Evolutionary conservation across 78 protist species (phyloP), one percentile per base, ranked within the genome.

Genomic region (Isochrysis galbana): DNA sequence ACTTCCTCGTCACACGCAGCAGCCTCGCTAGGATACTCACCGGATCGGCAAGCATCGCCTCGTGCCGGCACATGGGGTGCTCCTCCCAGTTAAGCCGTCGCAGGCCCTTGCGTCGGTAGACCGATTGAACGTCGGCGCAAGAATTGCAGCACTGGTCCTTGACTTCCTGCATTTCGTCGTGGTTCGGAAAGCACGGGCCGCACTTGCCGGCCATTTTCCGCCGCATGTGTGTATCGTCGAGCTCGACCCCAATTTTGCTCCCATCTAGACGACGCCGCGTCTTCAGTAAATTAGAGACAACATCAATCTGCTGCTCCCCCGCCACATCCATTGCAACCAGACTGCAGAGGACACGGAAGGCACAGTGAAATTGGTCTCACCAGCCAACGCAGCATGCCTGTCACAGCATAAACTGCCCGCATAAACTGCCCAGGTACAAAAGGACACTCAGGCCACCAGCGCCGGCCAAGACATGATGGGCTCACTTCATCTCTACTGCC

Each of bases 221-320:
- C 41, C 47, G 25, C 89, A 90, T 10, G 82, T 34, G 39, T 47
- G 10, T 32, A 32, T 90, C 87, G 25, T 70, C 83, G 92, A 39
- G 45, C 72, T 47, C 82, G 5, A 36, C 25, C 41, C 41, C 47
- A 67, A 93, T 5, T 17, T 48, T 0, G 48, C 22, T 0, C 22
- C 92, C 92, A 36, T 25, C 78, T 74, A 25, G 45, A 25, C 36
- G 0, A 17, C 80, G 86, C 26, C 95, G 90, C n/a, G 80, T 23
- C 48, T 93, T 93, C 69, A 22, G 5, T 38, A 93, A 21, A 77
- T 87, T 91, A 5, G 32, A 55, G 41, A 39, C 77, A 32, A 93
- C 88, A 55, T 93, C 83, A 44, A 93, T 92, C 70, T 93, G 94
- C 92, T 93, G 92, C 39, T 83, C 90, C 21, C 95, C 95, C 42